Base-by-base conservation (phyloP, 2,329 filamentous ascomycete genomes). In the Alternaria conjuncta region DNA sequence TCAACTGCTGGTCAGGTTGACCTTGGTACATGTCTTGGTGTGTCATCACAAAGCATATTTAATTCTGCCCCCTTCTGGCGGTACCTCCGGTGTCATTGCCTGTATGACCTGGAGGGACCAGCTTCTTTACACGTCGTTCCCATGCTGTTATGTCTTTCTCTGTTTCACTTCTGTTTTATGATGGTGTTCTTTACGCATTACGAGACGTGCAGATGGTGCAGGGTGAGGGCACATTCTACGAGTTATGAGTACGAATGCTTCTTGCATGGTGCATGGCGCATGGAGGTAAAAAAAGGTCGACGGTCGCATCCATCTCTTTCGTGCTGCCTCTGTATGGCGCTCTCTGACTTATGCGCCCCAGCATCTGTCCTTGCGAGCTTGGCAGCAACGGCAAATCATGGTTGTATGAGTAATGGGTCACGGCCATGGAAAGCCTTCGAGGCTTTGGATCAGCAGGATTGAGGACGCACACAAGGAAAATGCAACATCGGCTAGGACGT, bases 251-350 rank as follows among this genome's bases (percentile, higher is more conserved):
- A 65, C 66, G 49, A 70, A 65, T 5, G 49, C 28, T 36, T 36
- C 28, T 44, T 71, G 71, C 73, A 79, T 75, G 61, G 68, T 60
- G 73, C 74, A 73, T 73, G 74, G 72, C 69, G 72, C 74, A 76
- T 76, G 67, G 71, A 69, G 73, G 61, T 62, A 65, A 66, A 73
- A 67, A 64, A 67, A 64, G 69, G 68, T 51, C 62, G 63, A 63
- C 55, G 70, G 71, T 67, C 73, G 72, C 68, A 65, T 65, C 67
- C 68, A 64, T 76, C 64, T 70, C 71, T 60, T 66, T 72, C 62
- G 68, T 69, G 70, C 75, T 68, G 67, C 63, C 60, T 50, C 60
- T 62, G 59, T 57, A 46, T 54, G 57, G 50, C 49, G 44, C 45
- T 55, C 45, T 21, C 30, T 15, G 54, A 57, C 57, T 30, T 32